Evolutionary conservation across 108 stramenopile genomes (phyloP), one percentile per base, ranked within the genome.

Genomic region (Mediolabrus comicus): DNA sequence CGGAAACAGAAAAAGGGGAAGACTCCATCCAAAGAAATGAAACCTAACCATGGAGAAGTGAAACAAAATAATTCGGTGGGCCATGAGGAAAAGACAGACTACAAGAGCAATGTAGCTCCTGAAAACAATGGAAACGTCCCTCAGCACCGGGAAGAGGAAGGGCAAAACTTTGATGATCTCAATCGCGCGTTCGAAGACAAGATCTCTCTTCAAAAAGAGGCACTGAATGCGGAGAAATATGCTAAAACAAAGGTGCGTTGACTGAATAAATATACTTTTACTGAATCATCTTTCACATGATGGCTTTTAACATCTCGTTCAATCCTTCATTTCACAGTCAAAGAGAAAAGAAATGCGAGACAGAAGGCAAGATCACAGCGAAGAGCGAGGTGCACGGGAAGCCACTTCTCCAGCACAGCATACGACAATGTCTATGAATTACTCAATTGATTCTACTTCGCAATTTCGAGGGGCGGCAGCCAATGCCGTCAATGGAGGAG

Each of bases 391-490:
- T 36, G 67, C 35, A 31, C 33, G 59, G 26, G 54, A 34, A 12
- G 30, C 1, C 28, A 53, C 56, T 41, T 55, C 69, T 54, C 60
- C 55, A 38, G 38, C 62, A 5, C 65, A 65, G 17, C 70, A 72
- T 27, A 69, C 72, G 8, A 72, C 71, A 14, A 68, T 84, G 12
- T 86, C 85, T 14, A 57, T 90, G 60, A 86, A 84, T 17, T 90
- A 90, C 59, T 88, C 87, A 8, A 29, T 86, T 9, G 86, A 90
- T 65, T 86, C 86, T 13, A 33, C 79, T 27, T 38, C 51, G 2
- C 51, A 41, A n/a, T 55, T 65, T 12, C 63, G 26, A 32, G 28
- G 43, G 5, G 32, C 51, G 16, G 0, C 26, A 6, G 27, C 59
- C 52, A 65, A 49, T 59, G 46, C 19, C 66, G 77, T 76, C 24